Percentiles rank a stretch among this genome's conserved stretches.
phyloP scores from a whole-genome alignment of 129 eudicot species.

The Mikania micrantha region DNA sequence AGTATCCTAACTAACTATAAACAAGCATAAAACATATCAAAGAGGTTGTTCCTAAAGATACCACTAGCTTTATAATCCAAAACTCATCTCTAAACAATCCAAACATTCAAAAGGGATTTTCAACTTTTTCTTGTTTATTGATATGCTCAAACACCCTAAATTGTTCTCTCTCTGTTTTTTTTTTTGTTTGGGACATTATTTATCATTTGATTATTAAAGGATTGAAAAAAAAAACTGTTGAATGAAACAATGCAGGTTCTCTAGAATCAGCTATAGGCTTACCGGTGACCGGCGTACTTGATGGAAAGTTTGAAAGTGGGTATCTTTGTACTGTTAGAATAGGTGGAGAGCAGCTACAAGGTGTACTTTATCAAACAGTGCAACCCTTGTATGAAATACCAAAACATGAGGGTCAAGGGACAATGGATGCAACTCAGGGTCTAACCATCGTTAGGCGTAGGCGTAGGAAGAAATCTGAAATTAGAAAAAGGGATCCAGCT shows the following conservation, averaged over 20 bases:
- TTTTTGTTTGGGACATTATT: not conserved
- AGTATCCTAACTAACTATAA: too few relatives aligned
- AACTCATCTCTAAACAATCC: too few relatives aligned
- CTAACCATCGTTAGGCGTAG: conserved; percentile 48
- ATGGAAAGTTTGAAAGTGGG: conserved; percentile 91
- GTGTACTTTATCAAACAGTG: conserved; percentile 71
- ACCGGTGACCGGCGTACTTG: conserved; percentile 61
- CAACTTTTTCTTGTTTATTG: too few relatives aligned
- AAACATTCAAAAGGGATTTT: too few relatives aligned
- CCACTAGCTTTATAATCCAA: too few relatives aligned
- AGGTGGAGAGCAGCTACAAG: conserved; percentile 68
- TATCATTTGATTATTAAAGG: not conserved
- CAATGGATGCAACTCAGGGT: conserved; percentile 18
- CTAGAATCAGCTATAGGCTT: conserved; percentile 36
- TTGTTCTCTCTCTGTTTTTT: too few relatives aligned
- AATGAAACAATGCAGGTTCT: conserved; percentile 20
- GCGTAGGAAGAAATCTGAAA: conserved; percentile 88
- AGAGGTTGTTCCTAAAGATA: too few relatives aligned
- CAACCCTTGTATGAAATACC: conserved; percentile 24
- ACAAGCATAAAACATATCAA: too few relatives aligned
- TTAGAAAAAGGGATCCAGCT: conserved; percentile 79
- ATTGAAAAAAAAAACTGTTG: not conserved
- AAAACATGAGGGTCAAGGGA: conserved; percentile 17
- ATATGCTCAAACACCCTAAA: not conserved
- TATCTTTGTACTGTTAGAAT: conserved; percentile 75